Base-by-base conservation (phyloP, 179 eudicot genomes). In the Silene noctiflora region DNA sequence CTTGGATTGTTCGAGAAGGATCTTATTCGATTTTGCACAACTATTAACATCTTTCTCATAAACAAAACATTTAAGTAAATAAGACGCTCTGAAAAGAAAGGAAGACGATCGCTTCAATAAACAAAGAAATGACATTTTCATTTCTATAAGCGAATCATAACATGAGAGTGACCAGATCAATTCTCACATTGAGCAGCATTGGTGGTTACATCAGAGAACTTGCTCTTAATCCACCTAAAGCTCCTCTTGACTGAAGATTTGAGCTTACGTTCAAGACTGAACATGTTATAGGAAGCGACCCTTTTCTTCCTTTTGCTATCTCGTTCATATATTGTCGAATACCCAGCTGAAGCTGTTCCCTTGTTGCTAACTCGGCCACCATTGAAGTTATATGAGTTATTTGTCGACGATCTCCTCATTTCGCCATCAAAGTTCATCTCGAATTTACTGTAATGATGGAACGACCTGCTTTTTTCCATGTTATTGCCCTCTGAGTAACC, bases 161-260 rank as follows among this genome's bases (percentile, higher is more conserved):
- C 46, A 39, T 39, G 46, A 39, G 19, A n/a, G n/a, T n/a, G n/a
- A 16, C 19, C 56, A 48, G 3, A 51, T 51, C n/a, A 51, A 16
- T 16, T 62, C 24, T 64, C 48, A 20, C 74, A 51, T 12, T 51
- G 16, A 17, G 76, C 67, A 55, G 72, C 73, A 58, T 79, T 69
- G 25, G 62, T 29, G 33, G 3, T 69, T 0, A 21, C 75, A 53
- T 79, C 81, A 1, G 79, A 27, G 73, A 91, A 77, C 82, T 88
- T 91, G 84, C 73, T 84, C 89, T 89, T 89, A 85, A 89, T 84
- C 96, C 94, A 89, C 83, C 88, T 89, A 81, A 91, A 83, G 84
- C 91, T 88, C 85, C 74, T 88, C 66, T 86, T 85, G 10, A 91
- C 67, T 1, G 87, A 84, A 4, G 88, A 88, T 73, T 88, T 89